Conservation (phyloP, 805 yeast genomes). For the Hanseniaspora lindneri region DNA sequence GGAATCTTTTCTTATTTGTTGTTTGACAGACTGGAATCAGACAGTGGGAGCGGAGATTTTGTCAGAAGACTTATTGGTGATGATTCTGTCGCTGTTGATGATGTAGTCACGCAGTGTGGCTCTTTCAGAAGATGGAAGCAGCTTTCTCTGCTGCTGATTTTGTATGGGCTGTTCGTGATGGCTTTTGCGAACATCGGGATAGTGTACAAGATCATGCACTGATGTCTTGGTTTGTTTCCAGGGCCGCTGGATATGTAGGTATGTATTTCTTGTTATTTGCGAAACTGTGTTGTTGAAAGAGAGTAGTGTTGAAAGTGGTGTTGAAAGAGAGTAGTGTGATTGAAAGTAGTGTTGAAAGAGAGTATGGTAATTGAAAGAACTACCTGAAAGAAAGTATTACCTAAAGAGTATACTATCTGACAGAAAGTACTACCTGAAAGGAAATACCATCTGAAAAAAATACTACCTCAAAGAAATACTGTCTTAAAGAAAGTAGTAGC, state of each 20-base stretch:
- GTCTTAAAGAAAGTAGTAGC: too few relatives aligned
- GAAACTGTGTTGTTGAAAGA: background rate
- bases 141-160: background rate
- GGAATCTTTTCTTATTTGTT: constrained; percentile 53
- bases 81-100: background rate
- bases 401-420: too few relatives aligned
- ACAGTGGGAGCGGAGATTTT: constrained; percentile 28
- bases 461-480: too few relatives aligned
- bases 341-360: too few relatives aligned
- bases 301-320: background rate
- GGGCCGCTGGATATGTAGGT: too few relatives aligned
- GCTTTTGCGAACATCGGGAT: constrained; percentile 10
- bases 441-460: too few relatives aligned
- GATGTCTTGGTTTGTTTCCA: too few relatives aligned
- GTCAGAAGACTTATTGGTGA: background rate
- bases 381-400: too few relatives aligned
- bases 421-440: too few relatives aligned
- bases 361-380: too few relatives aligned
- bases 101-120: background rate
- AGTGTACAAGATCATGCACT: constrained; percentile 7
- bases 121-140: constrained; percentile 4
- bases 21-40: constrained; percentile 25
- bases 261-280: too few relatives aligned
- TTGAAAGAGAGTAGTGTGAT: too few relatives aligned
- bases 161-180: constrained; percentile 2